Conservation (phyloP, 139 green algal species). For the Medakamo hakoo region DNA sequence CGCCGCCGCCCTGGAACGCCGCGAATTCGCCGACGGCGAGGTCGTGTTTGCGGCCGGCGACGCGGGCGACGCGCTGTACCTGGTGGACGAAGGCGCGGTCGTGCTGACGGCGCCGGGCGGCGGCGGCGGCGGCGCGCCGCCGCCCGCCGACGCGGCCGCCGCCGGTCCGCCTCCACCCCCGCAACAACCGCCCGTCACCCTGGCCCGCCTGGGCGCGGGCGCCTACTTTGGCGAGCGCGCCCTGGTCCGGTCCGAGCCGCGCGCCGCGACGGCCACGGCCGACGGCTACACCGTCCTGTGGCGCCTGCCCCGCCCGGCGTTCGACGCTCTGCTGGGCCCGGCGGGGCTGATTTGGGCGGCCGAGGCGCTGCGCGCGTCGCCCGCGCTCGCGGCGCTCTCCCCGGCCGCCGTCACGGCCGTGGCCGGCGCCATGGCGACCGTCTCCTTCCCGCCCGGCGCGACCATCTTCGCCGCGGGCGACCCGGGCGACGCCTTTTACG, state of each 20-base stretch:
- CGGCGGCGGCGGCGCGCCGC: background rate
- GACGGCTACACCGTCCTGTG: conserved; percentile 39
- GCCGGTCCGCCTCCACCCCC: too few relatives aligned
- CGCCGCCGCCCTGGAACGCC: conserved; percentile 52
- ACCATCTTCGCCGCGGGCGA: conserved; percentile 39
- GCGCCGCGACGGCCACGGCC: conserved; percentile 16
- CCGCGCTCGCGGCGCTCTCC: conserved; percentile 50
- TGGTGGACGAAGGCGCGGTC: conserved; percentile 49
- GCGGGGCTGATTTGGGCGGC: conserved; percentile 68
- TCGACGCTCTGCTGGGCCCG: conserved; percentile 69
- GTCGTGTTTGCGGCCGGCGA: conserved; percentile 32
- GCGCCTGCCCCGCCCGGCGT: conserved; percentile 32
- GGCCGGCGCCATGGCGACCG: conserved; percentile 27
- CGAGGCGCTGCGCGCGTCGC: conserved; percentile 62
- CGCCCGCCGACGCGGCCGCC: too few relatives aligned
- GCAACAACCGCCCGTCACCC: too few relatives aligned
- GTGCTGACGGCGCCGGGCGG: conserved; percentile 3
- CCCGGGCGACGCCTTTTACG: conserved; percentile 63
- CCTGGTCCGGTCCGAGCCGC: conserved; percentile 35
- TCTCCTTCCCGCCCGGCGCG: conserved; percentile 10
- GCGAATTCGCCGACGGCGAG: conserved; percentile 28
- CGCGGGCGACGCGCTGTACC: conserved; percentile 36
- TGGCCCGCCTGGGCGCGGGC: conserved; percentile 24
- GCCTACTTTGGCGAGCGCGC: conserved; percentile 63
- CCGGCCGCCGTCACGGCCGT: conserved; percentile 69